Conservation (phyloP, 192 early-diverging fungal species). For the Mortierella claussenii region DNA sequence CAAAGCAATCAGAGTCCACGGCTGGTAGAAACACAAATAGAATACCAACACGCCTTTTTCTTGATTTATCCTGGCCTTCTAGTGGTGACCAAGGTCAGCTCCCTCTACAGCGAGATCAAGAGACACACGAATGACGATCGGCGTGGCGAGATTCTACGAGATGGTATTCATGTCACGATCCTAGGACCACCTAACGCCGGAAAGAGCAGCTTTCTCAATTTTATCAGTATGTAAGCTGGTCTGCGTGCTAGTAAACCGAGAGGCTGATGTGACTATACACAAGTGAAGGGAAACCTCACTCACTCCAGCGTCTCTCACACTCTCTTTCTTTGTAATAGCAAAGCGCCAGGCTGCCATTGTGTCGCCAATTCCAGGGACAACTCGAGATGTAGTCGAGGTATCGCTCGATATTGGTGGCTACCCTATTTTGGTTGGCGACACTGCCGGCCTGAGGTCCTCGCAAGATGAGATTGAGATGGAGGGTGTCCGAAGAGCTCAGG, state of each 20-base stretch:
- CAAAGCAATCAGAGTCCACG: neutral
- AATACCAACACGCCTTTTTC: too few species aligned
- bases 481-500: constrained; percentile 71
- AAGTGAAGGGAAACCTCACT: too few species aligned
- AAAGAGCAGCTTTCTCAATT: constrained; percentile 79
- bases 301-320: too few species aligned
- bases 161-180: constrained; percentile 76
- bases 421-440: constrained; percentile 79
- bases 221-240: constrained; percentile 66
- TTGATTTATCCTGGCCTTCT: neutral
- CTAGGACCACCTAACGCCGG: constrained; percentile 83
- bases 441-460: constrained; percentile 72
- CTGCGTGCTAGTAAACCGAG: too few species aligned
- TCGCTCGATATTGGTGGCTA: constrained; percentile 80
- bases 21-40: too few species aligned
- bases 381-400: constrained; percentile 79
- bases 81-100: constrained; percentile 23
- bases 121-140: constrained; percentile 70
- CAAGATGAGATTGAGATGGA: constrained; percentile 73
- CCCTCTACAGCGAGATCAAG: constrained; percentile 36
- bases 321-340: constrained; percentile 49
- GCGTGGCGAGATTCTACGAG: constrained; percentile 76
- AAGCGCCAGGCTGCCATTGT: constrained; percentile 81
- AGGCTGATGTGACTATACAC: too few species aligned
- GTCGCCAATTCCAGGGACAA: constrained; percentile 79